These are phyloP conservation scores for Pezicula rhizophila DNA, from an alignment of 2,329 filamentous ascomycete genomes.

Conservation along the genomic window DNA sequence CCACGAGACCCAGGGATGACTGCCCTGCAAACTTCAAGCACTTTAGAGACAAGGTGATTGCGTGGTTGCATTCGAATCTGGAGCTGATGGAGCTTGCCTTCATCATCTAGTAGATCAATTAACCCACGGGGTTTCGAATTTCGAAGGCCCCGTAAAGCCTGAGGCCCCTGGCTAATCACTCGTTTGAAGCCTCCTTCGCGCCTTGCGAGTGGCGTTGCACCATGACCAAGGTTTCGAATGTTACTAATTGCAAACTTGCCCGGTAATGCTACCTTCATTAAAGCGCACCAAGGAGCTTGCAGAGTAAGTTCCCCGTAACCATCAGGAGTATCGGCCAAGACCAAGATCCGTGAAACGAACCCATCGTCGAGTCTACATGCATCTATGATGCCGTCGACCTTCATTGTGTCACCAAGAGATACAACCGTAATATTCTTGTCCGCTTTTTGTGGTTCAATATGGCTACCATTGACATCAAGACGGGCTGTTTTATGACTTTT, in stretches of 20 bases:
- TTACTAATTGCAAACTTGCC: constrained; percentile 51
- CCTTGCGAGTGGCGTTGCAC: constrained; percentile 43
- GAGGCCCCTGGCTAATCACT: constrained; percentile 35
- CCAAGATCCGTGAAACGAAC: constrained; percentile 60
- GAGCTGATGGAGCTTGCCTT: constrained; percentile 58
- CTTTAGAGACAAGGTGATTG: constrained; percentile 53
- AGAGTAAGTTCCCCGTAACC: constrained; percentile 63
- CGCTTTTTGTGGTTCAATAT: constrained; percentile 18
- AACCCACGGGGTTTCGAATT: constrained; percentile 54
- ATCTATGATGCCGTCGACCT: constrained; percentile 64
- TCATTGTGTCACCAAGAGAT: constrained; percentile 18
- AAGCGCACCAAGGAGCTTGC: constrained; percentile 69
- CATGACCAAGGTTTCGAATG: constrained; percentile 51
- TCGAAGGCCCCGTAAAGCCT: constrained; percentile 39
- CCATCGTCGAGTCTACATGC: constrained; percentile 67
- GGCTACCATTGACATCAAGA: constrained; percentile 6
- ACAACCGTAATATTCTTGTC: constrained; percentile 26
- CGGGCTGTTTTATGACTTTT: constrained; percentile 22
- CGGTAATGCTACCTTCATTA: constrained; percentile 62
- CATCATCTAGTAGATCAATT: constrained; percentile 61
- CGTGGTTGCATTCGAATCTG: constrained; percentile 61
- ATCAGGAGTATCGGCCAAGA: constrained; percentile 59
- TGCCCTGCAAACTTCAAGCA: constrained; percentile 57
- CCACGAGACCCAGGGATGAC: constrained; percentile 52
- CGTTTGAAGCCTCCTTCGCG: constrained; percentile 45